These are phyloP conservation scores for Bathelium albidoporum DNA, from an alignment of 495 filamentous ascomycete species.

Conservation along the genomic window DNA sequence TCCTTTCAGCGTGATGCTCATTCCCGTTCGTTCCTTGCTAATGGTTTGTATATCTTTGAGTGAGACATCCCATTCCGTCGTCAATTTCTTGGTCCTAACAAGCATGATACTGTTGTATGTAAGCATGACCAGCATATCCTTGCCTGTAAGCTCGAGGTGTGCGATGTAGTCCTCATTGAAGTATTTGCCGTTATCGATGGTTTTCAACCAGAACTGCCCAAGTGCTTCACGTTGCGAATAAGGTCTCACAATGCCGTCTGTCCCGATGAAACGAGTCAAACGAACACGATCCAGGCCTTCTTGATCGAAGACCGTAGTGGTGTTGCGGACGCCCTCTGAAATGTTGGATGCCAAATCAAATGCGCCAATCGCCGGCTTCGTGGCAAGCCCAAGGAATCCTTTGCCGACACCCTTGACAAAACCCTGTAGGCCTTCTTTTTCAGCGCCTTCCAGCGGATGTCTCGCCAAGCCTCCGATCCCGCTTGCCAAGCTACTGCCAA, in stretches of 20 bases:
- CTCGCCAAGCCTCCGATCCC: conserved; percentile 87
- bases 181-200: conserved; percentile 89
- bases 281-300: conserved; percentile 90
- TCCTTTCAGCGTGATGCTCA: conserved; percentile 78
- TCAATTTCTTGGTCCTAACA: conserved; percentile 70
- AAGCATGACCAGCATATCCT: conserved; percentile 74
- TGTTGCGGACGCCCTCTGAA: conserved; percentile 94
- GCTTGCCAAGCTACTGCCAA: conserved; percentile 81
- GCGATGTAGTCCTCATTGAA: conserved; percentile 97
- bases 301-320: conserved; percentile 93
- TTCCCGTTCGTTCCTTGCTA: conserved; percentile 86
- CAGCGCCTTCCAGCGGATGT: conserved; percentile 89
- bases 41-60: conserved; percentile 96
- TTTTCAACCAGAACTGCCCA: conserved; percentile 98
- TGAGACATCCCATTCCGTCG: conserved; percentile 89
- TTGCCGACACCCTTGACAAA: conserved; percentile 98
- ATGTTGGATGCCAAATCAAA: conserved; percentile 95
- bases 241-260: conserved; percentile 86
- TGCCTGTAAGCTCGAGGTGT: conserved; percentile 78
- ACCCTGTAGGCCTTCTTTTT: conserved; percentile 84
- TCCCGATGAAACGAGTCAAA: conserved; percentile 78
- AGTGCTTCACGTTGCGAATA: conserved; percentile 94
- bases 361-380: conserved; percentile 92
- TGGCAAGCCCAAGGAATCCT: conserved; percentile 81
- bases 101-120: conserved; percentile 90